These are phyloP conservation scores for Moesziomyces aphidis DNA, from an alignment of 1,284 basidiomycete species.

Conservation along the genomic window DNA sequence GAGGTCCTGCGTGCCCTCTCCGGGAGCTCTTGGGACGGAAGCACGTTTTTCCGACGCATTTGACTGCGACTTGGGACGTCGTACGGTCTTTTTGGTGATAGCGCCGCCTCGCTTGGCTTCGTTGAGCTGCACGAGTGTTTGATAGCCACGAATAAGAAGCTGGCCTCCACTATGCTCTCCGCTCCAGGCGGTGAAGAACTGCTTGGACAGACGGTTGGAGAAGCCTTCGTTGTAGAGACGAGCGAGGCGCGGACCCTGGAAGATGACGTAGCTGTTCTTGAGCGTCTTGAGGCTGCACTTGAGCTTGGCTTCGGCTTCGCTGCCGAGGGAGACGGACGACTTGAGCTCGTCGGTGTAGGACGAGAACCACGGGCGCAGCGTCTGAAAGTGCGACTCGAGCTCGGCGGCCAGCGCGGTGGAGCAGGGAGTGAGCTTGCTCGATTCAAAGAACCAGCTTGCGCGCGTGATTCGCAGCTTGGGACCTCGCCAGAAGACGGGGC, in stretches of 20 bases:
- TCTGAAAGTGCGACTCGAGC: slow-evolving; percentile 68
- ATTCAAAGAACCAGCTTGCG: slow-evolving; percentile 72
- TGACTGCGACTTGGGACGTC: slow-evolving; percentile 11
- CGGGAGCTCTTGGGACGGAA: slow-evolving; percentile 7
- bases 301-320: slow-evolving; percentile 72
- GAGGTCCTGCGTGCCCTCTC: slow-evolving; percentile 22
- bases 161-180: slow-evolving; percentile 56
- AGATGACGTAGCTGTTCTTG: slow-evolving; percentile 70
- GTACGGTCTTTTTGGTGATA: neutral
- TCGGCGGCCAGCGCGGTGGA: slow-evolving; percentile 71
- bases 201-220: slow-evolving; percentile 50
- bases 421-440: slow-evolving; percentile 69
- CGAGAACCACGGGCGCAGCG: slow-evolving; percentile 66
- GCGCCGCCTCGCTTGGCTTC: slow-evolving; percentile 25
- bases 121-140: slow-evolving; percentile 33
- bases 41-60: slow-evolving; percentile 21
- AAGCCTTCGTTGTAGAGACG: slow-evolving; percentile 66
- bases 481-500: slow-evolving; percentile 73
- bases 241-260: slow-evolving; percentile 70
- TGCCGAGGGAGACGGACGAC: slow-evolving; percentile 70
- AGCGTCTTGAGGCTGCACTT: slow-evolving; percentile 68
- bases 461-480: slow-evolving; percentile 71
- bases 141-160: slow-evolving; percentile 45
- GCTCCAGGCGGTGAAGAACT: slow-evolving; percentile 56
- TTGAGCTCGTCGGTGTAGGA: slow-evolving; percentile 72